Evolutionary conservation across 2,329 filamentous ascomycete species (phyloP), one percentile per base, ranked within the genome.

Genomic region (Ophiognomonia clavigignenti-juglandacearum): DNA sequence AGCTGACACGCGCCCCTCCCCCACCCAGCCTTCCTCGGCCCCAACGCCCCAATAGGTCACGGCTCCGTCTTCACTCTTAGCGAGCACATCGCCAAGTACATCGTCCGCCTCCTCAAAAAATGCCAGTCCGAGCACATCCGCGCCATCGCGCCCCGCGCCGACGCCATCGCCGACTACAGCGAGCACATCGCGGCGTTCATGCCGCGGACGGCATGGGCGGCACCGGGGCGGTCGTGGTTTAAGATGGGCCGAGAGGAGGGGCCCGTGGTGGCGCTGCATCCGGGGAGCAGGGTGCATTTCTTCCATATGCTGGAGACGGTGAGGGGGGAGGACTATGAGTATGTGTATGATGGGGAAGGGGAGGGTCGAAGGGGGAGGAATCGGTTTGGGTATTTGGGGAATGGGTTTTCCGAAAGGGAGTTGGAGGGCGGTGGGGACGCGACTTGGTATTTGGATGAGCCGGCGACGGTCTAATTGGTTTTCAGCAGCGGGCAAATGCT

Each of bases 261-360:
- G 0, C 68, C 69, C 1, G 72, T 78, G 19, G 71, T 66, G 6
- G 73, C 71, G 3, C 58, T 78, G 38, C 73, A 77, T 52, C 73
- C 74, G 0, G 74, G 74, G 5, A 73, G 71, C 54, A 64, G 73
- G 22, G 62, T 73, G 43, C 73, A 77, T 55, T 77, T 77, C 58
- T 72, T 76, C 57, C 69, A 74, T 51, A 76, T 77, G 71, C 63
- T 79, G 19, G 69, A 73, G 54, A 56, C 58, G 7, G 69, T 78
- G 50, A 62, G 75, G 32, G 70, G 69, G 16, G 75, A 78, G 57
- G 72, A 79, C 54, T 79, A 69, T 64, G 74, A 78, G 38, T 78
- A 74, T 53, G 63, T 70, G 19, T 72, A 74, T 35, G 64, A 69
- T 23, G 45, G 26, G 9, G 45, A 51, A 16, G 51, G 43, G 2